Evolutionary conservation across 345 rosid genomes (phyloP).

Genomic region (Psidium friedrichsthalianum): DNA sequence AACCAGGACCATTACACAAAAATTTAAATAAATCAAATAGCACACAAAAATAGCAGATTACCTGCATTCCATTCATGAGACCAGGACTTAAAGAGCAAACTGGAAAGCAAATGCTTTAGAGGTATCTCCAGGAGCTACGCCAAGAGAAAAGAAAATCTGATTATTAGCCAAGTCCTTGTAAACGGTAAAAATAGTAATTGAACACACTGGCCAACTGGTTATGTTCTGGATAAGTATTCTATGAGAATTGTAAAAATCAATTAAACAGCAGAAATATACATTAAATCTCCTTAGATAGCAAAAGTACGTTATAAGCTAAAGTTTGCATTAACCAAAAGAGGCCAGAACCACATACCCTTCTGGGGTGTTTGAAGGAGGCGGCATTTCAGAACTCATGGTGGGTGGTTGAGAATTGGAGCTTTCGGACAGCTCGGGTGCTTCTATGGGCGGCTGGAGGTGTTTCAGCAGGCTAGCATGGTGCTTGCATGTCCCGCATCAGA

Average conservation of each 20-base stretch:
- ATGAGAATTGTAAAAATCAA: neutral
- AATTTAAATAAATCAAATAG: neutral
- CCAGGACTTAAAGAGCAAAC: conserved; percentile 77
- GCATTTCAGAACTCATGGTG: conserved; percentile 34
- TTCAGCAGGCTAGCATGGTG: conserved; percentile 31
- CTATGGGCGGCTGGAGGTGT: conserved; percentile 18
- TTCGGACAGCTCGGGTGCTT: conserved; percentile 51
- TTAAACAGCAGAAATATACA: neutral
- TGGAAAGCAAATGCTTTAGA: conserved; percentile 64
- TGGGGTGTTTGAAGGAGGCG: conserved; percentile 26
- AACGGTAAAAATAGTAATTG: neutral
- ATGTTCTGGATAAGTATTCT: neutral
- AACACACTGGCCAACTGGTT: neutral
- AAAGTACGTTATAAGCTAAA: neutral
- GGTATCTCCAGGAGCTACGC: conserved; percentile 38
- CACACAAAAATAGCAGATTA: neutral
- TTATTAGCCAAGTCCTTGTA: neutral
- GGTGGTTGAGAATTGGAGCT: conserved; percentile 71
- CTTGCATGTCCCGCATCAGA: conserved; percentile 33
- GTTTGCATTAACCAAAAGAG: neutral
- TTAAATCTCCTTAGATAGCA: neutral
- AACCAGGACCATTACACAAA: neutral
- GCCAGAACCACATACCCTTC: conserved; percentile 29
- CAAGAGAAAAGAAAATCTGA: conserved; percentile 1
- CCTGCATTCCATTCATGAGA: conserved; percentile 75